phyloP scores from a whole-genome alignment of 176 grass and related monocot genomes.

The Themeda triandra region DNA sequence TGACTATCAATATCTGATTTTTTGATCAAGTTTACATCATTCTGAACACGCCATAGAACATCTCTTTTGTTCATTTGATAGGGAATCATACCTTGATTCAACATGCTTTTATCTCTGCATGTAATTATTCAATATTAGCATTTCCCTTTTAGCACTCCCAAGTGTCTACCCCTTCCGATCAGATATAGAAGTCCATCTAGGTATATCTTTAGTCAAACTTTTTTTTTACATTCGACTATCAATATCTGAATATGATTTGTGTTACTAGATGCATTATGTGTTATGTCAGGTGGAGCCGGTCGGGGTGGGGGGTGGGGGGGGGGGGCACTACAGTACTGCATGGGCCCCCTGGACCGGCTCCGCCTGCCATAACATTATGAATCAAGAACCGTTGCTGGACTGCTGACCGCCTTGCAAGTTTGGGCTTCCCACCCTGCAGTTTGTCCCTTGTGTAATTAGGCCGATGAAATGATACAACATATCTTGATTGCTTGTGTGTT shows the following conservation, averaged over 20 bases:
- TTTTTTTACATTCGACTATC: neutral
- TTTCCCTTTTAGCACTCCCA: neutral
- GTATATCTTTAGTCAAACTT: neutral
- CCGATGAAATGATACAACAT: neutral
- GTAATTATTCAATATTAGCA: neutral
- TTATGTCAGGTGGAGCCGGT: too few relatives aligned
- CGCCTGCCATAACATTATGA: neutral
- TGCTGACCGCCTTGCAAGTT: neutral
- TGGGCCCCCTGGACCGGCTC: too few relatives aligned
- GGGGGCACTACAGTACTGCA: too few relatives aligned
- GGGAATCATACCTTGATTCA: neutral
- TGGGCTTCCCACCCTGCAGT: neutral
- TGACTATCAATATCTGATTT: neutral
- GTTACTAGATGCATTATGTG: neutral
- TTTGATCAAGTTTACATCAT: neutral
- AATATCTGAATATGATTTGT: neutral
- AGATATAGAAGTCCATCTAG: neutral
- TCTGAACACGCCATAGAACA: neutral
- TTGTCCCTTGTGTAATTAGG: neutral
- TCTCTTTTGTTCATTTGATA: neutral
- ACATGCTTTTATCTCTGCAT: neutral
- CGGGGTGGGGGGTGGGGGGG: too few relatives aligned
- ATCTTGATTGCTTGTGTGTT: neutral
- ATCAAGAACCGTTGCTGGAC: neutral
- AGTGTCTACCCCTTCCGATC: neutral